Evolutionary conservation across 257 asterid species (phyloP), one percentile per base, ranked within the genome.

Genomic region (Anisodus tanguticus): DNA sequence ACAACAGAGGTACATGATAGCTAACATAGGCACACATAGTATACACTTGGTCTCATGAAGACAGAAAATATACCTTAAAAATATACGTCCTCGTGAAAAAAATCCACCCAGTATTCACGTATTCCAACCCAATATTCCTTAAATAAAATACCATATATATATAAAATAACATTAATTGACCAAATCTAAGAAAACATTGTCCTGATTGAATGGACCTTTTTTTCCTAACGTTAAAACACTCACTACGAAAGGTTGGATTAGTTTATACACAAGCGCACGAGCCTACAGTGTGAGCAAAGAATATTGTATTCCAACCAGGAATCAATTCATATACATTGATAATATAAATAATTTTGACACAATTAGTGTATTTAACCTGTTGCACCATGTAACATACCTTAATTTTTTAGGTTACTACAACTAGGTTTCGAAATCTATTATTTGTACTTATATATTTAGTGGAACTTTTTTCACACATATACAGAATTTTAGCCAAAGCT

Each of bases 1-100:
- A 84, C 85, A 81, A 69, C 81, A 86, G 83, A 79, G 89, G 79
- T 90, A 85, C 91, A 90, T 57, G 80, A 84, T 85, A 87, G 91
- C 82, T 57, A 87, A 88, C 91, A 90, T 80, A 64, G 74, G 71
- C 68, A 86, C 82, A 84, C 9, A 55, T 16, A 12, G 4, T 11
- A 51, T 17, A 59, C 57, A 86, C 80, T 83, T 84, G 83, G 86
- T 82, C 82, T 84, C 86, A 85, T 82, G 19, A 79, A 60, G 59
- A 80, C 62, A 60, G 8, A 53, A 79, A 80, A 37, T 54, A n/a
- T 43, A 45, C 58, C 19, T 26, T 77, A 47, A 47, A 47, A 31
- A 45, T 51, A 82, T 81, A 70, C 51, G 41, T 55, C 57, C 69
- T 62, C 69, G 69, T 62, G 67, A 60, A 19, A 41, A 17, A 9